A percentile compares a stretch with the other conserved stretches of the same genome.
These are phyloP conservation scores for Coprinopsis marcescibilis DNA, from an alignment of 768 basidiomycete species.

Conservation along the genomic window DNA sequence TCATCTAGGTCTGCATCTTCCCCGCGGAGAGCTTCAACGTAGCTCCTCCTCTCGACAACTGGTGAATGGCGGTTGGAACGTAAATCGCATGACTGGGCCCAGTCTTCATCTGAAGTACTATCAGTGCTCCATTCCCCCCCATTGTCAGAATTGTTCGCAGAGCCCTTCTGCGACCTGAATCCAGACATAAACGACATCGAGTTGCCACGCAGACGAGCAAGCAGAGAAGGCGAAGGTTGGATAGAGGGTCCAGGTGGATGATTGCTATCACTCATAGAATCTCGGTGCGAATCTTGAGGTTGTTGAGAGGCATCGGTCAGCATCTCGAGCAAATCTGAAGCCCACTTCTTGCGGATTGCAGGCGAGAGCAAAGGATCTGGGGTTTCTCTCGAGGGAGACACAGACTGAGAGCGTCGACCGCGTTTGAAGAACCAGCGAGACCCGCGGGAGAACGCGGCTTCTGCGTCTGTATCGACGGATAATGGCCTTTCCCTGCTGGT, in stretches of 20 bases:
- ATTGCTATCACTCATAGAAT: background rate
- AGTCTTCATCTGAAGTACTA: conserved; percentile 9
- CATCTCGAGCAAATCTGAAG: conserved; percentile 33
- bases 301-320: background rate
- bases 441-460: conserved; percentile 58
- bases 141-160: background rate
- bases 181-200: conserved; percentile 4
- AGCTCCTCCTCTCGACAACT: background rate
- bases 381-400: conserved; percentile 22
- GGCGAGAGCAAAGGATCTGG: conserved; percentile 38
- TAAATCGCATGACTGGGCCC: background rate
- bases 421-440: conserved; percentile 52
- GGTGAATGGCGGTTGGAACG: background rate
- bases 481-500: conserved; percentile 49
- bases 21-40: background rate
- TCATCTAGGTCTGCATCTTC: background rate
- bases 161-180: conserved; percentile 1
- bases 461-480: conserved; percentile 76
- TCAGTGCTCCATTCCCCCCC: conserved; percentile 1
- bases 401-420: conserved; percentile 30
- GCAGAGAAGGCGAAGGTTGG: conserved; percentile 3
- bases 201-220: conserved; percentile 6
- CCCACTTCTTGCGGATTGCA: conserved; percentile 43
- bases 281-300: background rate
- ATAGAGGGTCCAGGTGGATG: conserved; percentile 3